Percentiles rank a stretch among this genome's conserved stretches.
Evolutionary conservation across 441 rosid genomes (phyloP).

Genomic region (Adansonia rubrostipa): DNA sequence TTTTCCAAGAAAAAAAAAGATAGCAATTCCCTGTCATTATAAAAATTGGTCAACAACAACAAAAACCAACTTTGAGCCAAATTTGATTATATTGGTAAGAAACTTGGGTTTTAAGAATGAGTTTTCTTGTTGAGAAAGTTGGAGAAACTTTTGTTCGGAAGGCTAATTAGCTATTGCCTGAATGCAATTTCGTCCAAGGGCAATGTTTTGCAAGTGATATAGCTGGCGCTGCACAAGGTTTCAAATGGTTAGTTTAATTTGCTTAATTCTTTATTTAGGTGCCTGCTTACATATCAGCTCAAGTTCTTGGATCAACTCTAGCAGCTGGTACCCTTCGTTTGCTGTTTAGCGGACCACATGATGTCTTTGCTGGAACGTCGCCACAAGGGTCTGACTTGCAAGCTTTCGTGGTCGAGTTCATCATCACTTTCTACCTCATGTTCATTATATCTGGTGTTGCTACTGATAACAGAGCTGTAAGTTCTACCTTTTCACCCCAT

Average conservation of each 20-base stretch:
- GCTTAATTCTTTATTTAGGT: slow-evolving; percentile 46
- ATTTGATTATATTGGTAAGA: neutral
- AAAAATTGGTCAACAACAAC: slow-evolving; percentile 27
- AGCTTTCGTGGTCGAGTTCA: slow-evolving; percentile 80
- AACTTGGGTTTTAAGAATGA: neutral
- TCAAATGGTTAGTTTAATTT: neutral
- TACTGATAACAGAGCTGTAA: slow-evolving; percentile 88
- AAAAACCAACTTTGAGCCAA: slow-evolving; percentile 3
- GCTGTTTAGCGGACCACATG: slow-evolving; percentile 59
- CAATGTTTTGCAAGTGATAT: neutral
- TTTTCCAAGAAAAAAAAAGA: neutral
- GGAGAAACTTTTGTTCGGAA: neutral
- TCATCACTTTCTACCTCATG: slow-evolving; percentile 94
- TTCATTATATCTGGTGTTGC: slow-evolving; percentile 84
- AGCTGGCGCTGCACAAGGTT: neutral
- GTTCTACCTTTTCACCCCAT: slow-evolving; percentile 23
- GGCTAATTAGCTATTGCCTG: neutral
- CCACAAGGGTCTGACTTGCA: slow-evolving; percentile 74
- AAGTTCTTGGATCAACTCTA: slow-evolving; percentile 70
- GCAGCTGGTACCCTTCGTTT: slow-evolving; percentile 81
- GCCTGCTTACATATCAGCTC: slow-evolving; percentile 69
- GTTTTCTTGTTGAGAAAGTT: neutral
- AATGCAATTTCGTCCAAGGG: neutral
- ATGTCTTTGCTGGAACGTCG: slow-evolving; percentile 70
- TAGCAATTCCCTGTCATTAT: neutral